Evolutionary conservation across 1,284 basidiomycete genomes (phyloP).

Genomic region (Sanghuangporus sanghuang): DNA sequence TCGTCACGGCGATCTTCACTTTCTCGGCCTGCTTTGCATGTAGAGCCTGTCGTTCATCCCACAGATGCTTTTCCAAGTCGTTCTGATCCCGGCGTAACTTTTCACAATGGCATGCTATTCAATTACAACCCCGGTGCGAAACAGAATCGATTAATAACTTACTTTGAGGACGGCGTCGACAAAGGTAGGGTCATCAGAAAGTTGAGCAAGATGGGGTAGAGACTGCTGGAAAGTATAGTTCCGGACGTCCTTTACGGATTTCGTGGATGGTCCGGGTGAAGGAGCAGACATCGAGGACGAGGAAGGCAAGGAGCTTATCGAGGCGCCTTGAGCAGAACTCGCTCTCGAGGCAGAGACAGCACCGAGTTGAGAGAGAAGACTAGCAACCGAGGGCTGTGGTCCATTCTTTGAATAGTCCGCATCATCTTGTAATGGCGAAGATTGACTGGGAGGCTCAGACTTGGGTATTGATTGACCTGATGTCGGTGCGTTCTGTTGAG

Average conservation of each 20-base stretch:
- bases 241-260: slow-evolving; percentile 34
- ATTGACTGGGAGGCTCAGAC: background rate
- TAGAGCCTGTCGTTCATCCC: slow-evolving; percentile 56
- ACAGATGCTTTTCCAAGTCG: slow-evolving; percentile 57
- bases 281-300: background rate
- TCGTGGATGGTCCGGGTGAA: background rate
- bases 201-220: slow-evolving; percentile 47
- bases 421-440: background rate
- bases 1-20: slow-evolving; percentile 57
- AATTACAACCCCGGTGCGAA: background rate
- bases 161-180: slow-evolving; percentile 45
- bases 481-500: slow-evolving; percentile 1
- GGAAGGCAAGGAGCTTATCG: background rate
- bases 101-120: background rate
- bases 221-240: slow-evolving; percentile 59
- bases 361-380: slow-evolving; percentile 62
- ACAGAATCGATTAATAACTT: slow-evolving; percentile 18
- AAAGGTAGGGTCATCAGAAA: slow-evolving; percentile 48
- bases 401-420: background rate
- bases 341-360: slow-evolving; percentile 20
- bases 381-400: slow-evolving; percentile 42
- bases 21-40: slow-evolving; percentile 62
- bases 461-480: background rate
- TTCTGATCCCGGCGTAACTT: slow-evolving; percentile 63
- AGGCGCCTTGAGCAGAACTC: background rate